Evolutionary conservation across 352 stramenopile genomes (phyloP).

Genomic region (Pythium brachiatum): DNA sequence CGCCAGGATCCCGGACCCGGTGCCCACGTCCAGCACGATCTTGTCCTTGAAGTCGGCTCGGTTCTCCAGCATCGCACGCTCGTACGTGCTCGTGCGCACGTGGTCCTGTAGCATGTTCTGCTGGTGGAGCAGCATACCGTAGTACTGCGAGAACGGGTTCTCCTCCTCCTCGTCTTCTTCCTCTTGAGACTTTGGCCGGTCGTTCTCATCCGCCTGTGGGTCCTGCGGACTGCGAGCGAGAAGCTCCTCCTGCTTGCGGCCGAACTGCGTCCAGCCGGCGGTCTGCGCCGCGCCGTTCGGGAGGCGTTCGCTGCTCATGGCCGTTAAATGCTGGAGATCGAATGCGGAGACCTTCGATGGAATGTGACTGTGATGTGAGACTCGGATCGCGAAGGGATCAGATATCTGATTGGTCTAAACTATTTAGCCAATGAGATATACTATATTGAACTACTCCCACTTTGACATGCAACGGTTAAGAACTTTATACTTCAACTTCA

Average conservation of each 20-base stretch:
- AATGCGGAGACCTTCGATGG: not conserved
- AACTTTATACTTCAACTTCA: conserved; percentile 27
- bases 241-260: conserved; percentile 31
- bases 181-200: not conserved
- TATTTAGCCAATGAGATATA: not conserved
- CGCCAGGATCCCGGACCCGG: conserved; percentile 98
- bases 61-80: conserved; percentile 97
- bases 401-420: conserved; percentile 5
- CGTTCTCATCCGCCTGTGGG: not conserved
- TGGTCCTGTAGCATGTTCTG: conserved; percentile 99
- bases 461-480: not conserved
- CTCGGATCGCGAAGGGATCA: not conserved
- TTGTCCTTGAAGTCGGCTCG: conserved; percentile 94
- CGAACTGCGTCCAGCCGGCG: conserved; percentile 29
- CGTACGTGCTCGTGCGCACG: conserved; percentile 98
- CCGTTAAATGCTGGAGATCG: not conserved
- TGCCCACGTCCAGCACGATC: conserved; percentile 99
- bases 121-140: conserved; percentile 96
- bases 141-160: conserved; percentile 94
- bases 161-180: conserved; percentile 38
- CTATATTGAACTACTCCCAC: not conserved
- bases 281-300: conserved; percentile 28
- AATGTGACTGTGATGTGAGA: not conserved
- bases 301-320: conserved; percentile 22
- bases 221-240: not conserved